Evolutionary conservation across 2,329 filamentous ascomycete species (phyloP), one percentile per base, ranked within the genome.

Genomic region (Dactylellina leptospora): DNA sequence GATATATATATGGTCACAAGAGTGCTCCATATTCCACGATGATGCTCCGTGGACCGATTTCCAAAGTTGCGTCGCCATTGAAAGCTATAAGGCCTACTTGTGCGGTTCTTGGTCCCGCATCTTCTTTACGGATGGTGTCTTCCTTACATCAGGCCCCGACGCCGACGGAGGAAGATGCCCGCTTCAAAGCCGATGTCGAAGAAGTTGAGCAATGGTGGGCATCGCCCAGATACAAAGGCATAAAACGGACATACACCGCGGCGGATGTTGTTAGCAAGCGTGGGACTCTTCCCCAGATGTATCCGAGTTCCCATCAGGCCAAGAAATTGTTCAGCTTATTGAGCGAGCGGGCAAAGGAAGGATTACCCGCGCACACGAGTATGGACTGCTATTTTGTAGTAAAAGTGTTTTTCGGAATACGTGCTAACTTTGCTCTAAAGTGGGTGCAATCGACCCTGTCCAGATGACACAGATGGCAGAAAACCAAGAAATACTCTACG

Each of bases 401-500:
- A n/a, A n/a, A n/a, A n/a, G n/a, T n/a, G 30, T 10, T 18, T 10
- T 61, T 20, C 16, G 18, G 51, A 38, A 61, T 77, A 68, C 9
- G 20, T 45, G n/a, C 38, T 6, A 6, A 20, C 16, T 45, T 45
- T 25, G 10, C 28, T 51, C 27, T 74, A n/a, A n/a, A 93, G 91
- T 99, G 90, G 95, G 95, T 76, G 95, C 93, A 71, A 96, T 99
- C 81, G 95, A 99, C 79, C 95, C 95, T n/a, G 88, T 97, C 9
- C 95, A 99, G 82, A 97, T 99, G 95, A 96, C 95, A 51, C 95
- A 99, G 80, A 95, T 97, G 83, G 95, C 95, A 13, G 87, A 91
- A 4, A 91, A 97, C 81, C 95, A 97, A 79, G 93, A 99, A 80
- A 90, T 97, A 16, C 85, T 99, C 47, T 99, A 99, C 81, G 85